These are phyloP conservation scores for Heimioporus sp. DNA, from an alignment of 768 basidiomycete species.

Conservation along the genomic window DNA sequence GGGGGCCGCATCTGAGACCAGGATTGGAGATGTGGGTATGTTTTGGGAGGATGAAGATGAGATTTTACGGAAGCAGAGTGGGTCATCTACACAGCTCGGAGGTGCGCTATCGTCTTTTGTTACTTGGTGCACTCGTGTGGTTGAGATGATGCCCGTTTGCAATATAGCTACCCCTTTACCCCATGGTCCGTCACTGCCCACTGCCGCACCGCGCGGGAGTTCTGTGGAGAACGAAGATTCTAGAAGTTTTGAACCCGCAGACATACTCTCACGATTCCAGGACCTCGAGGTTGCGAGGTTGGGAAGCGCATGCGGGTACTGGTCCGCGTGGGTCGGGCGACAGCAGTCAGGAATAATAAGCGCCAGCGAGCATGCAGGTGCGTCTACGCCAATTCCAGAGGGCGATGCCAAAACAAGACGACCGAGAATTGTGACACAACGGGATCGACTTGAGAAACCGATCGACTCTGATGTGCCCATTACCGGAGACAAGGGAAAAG, in stretches of 20 bases:
- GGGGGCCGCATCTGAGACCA: not conserved
- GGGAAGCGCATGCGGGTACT: constrained; percentile 42
- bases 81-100: not conserved
- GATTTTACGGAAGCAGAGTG: not conserved
- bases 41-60: constrained; percentile 30
- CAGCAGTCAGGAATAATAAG: not conserved
- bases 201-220: not conserved
- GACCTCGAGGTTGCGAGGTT: constrained; percentile 38
- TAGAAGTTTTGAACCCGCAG: constrained; percentile 7
- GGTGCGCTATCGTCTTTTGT: constrained; percentile 1
- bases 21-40: constrained; percentile 12
- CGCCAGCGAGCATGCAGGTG: not conserved
- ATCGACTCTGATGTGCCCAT: not conserved
- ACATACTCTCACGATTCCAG: constrained; percentile 29
- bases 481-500: constrained; percentile 16
- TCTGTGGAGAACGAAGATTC: not conserved
- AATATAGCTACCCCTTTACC: not conserved
- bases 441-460: constrained; percentile 10
- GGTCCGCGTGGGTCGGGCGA: constrained; percentile 27
- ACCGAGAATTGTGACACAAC: constrained; percentile 13
- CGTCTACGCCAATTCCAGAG: not conserved
- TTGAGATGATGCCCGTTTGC: not conserved
- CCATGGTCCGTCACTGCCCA: not conserved
- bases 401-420: constrained; percentile 1
- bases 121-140: not conserved